phyloP scores from a whole-genome alignment of 2,329 filamentous ascomycete species.

The Claviceps pazoutovae region DNA sequence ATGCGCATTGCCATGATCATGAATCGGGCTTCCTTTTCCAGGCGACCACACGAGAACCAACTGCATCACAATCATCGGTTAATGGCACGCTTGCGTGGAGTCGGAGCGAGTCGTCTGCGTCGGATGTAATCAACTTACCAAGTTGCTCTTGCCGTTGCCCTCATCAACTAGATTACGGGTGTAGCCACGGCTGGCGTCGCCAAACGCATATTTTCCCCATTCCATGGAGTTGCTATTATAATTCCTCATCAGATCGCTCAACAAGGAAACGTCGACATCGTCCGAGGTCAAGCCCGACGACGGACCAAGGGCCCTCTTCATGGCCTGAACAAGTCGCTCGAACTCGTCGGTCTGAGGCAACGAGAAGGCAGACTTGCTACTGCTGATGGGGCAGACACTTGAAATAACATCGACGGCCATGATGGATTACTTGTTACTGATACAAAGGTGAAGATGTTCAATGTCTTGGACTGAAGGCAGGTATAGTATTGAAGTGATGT shows the following conservation, averaged over 20 bases:
- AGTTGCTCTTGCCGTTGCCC: slow-evolving; percentile 67
- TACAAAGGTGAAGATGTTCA: neutral
- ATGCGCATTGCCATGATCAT: slow-evolving; percentile 80
- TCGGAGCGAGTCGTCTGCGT: neutral
- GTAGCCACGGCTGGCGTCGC: slow-evolving; percentile 57
- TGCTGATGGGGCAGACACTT: slow-evolving; percentile 10
- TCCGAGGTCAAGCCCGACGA: slow-evolving; percentile 70
- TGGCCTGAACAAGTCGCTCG: slow-evolving; percentile 54
- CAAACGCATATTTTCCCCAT: slow-evolving; percentile 64
- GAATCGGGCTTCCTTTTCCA: slow-evolving; percentile 69
- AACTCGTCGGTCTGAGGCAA: slow-evolving; percentile 35
- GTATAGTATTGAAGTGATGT: neutral
- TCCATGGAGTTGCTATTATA: slow-evolving; percentile 57
- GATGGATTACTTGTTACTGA: slow-evolving; percentile 8
- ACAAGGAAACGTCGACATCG: slow-evolving; percentile 61
- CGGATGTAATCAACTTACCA: slow-evolving; percentile 34
- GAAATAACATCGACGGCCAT: slow-evolving; percentile 24
- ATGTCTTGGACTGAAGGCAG: neutral
- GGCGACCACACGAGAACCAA: slow-evolving; percentile 83
- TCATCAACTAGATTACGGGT: slow-evolving; percentile 83
- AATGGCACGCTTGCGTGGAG: neutral
- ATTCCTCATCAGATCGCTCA: slow-evolving; percentile 58
- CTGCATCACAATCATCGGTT: slow-evolving; percentile 25
- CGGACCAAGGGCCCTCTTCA: slow-evolving; percentile 63
- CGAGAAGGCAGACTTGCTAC: slow-evolving; percentile 11